Conservation (phyloP, 768 basidiomycete species). For the Agaricus blazei region DNA sequence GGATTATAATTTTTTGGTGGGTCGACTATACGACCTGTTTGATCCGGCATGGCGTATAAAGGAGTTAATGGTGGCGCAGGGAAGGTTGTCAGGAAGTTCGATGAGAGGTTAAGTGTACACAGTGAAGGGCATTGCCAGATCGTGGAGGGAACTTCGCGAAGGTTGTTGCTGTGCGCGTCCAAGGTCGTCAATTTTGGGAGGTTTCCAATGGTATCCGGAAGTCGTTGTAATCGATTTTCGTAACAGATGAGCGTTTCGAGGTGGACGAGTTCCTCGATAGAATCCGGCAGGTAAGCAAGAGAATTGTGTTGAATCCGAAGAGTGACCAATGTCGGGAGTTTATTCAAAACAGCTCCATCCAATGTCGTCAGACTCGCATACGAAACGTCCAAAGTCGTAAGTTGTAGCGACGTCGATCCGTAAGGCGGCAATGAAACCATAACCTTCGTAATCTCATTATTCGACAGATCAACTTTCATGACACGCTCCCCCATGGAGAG, state of each 20-base stretch:
- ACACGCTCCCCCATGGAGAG: conserved; percentile 67
- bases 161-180: conserved; percentile 89
- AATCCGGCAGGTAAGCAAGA: conserved; percentile 80
- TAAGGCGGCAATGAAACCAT: conserved; percentile 51
- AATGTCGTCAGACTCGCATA: conserved; percentile 52
- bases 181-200: conserved; percentile 71
- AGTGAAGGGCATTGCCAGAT: conserved; percentile 85
- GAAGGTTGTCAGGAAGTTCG: conserved; percentile 60
- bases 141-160: conserved; percentile 65
- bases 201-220: conserved; percentile 73
- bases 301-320: conserved; percentile 85
- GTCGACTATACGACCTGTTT: too few relatives aligned
- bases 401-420: conserved; percentile 38
- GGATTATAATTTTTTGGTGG: conserved; percentile 11
- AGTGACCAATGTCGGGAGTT: conserved; percentile 63
- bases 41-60: background rate
- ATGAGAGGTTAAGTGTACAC: conserved; percentile 75
- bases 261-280: conserved; percentile 65
- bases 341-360: conserved; percentile 66
- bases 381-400: conserved; percentile 14
- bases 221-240: conserved; percentile 79
- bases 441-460: conserved; percentile 87
- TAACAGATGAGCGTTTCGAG: conserved; percentile 78
- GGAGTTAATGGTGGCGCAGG: conserved; percentile 5
- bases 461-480: conserved; percentile 65